Conservation (phyloP, 495 filamentous ascomycete species). For the Margaritispora aquatica region DNA sequence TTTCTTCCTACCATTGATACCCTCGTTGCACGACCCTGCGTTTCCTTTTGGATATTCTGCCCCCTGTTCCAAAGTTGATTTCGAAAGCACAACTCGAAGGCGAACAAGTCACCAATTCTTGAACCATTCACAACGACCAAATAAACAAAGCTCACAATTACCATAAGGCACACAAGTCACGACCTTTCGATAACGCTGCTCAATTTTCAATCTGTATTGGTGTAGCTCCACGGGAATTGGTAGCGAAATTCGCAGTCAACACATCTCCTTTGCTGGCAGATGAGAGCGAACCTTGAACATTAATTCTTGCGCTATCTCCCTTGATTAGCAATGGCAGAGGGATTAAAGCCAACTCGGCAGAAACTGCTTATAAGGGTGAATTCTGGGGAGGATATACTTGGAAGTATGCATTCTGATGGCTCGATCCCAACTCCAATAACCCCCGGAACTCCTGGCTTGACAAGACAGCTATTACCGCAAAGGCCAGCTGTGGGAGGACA, state of each 20-base stretch:
- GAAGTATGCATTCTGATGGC: slow-evolving; percentile 11
- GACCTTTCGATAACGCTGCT: neutral
- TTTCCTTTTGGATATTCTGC: neutral
- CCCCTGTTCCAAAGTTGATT: neutral
- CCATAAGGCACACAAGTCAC: neutral
- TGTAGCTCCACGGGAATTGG: neutral
- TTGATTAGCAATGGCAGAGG: slow-evolving; percentile 9
- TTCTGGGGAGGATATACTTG: slow-evolving; percentile 23
- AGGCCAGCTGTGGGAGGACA: neutral
- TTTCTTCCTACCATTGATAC: neutral
- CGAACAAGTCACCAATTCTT: no score
- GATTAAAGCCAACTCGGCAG: slow-evolving; percentile 13
- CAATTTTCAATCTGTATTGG: neutral
- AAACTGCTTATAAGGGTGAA: slow-evolving; percentile 26
- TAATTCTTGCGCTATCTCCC: neutral
- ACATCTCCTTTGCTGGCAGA: neutral
- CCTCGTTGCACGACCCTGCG: neutral
- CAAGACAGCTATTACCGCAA: slow-evolving; percentile 20
- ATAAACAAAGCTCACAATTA: no score
- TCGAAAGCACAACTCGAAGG: no score
- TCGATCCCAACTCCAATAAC: slow-evolving; percentile 8
- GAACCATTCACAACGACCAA: no score
- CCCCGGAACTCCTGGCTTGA: slow-evolving; percentile 15
- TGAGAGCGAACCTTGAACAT: slow-evolving; percentile 5
- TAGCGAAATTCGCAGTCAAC: neutral